Evolutionary conservation across 2,329 filamentous ascomycete species (phyloP).

Genomic region (Leptoxyphium fumago): DNA sequence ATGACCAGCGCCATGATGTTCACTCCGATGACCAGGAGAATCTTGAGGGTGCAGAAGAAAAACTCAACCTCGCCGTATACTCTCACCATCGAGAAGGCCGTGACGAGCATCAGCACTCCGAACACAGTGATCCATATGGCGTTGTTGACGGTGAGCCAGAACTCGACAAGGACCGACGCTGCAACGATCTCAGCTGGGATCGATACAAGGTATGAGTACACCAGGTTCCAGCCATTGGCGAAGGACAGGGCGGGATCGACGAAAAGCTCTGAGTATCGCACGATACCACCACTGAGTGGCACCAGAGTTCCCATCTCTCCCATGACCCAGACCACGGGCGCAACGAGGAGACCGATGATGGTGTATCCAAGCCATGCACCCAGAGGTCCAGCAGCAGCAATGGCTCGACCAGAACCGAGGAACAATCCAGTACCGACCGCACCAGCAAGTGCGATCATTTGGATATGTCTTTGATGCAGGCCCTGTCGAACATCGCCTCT

Average conservation of each 20-base stretch:
- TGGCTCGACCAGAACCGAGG: conserved; percentile 14
- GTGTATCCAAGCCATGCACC: conserved; percentile 24
- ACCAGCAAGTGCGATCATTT: neutral
- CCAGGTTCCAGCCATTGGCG: conserved; percentile 26
- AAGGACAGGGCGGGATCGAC: conserved; percentile 43
- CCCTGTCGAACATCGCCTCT: neutral
- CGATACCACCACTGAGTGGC: conserved; percentile 36
- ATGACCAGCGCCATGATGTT: conserved; percentile 36
- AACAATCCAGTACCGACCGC: conserved; percentile 16
- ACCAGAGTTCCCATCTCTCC: conserved; percentile 43
- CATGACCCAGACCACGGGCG: conserved; percentile 28
- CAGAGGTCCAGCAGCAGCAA: conserved; percentile 17
- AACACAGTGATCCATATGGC: conserved; percentile 30
- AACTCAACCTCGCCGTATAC: conserved; percentile 41
- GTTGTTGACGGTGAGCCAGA: conserved; percentile 19
- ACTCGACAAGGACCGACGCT: conserved; percentile 30
- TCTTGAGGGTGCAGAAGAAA: conserved; percentile 35
- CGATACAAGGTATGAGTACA: conserved; percentile 26
- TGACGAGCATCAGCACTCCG: conserved; percentile 28
- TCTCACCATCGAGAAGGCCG: conserved; percentile 23
- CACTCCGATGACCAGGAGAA: conserved; percentile 34
- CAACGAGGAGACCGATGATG: conserved; percentile 19
- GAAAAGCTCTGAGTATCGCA: conserved; percentile 42
- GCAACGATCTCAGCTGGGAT: conserved; percentile 34
- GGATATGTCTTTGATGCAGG: neutral